Evolutionary conservation across 2,329 filamentous ascomycete species (phyloP).

Genomic region (Neurospora sp.): DNA sequence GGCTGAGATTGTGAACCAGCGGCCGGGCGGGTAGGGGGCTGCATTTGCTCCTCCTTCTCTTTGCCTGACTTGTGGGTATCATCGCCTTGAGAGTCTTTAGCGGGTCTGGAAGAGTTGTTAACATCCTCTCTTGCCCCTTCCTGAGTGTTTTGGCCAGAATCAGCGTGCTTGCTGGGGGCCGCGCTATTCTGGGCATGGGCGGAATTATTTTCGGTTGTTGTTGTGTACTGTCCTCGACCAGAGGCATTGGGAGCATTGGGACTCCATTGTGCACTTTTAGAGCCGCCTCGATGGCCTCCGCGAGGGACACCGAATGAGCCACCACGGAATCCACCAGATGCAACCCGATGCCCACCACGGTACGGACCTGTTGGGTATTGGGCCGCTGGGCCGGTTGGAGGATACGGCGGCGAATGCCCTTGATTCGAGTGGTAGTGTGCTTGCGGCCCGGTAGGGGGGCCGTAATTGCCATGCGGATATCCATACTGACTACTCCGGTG

Average conservation of each 20-base stretch:
- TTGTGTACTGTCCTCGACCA: conserved; percentile 20
- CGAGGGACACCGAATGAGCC: conserved; percentile 43
- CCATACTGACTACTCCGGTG: conserved; percentile 47
- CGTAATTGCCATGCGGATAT: conserved; percentile 47
- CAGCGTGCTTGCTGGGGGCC: conserved; percentile 17
- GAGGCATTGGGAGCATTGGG: conserved; percentile 38
- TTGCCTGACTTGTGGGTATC: conserved; percentile 41
- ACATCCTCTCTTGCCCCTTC: conserved; percentile 36
- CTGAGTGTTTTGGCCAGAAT: conserved; percentile 18
- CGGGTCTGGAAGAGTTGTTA: conserved; percentile 52
- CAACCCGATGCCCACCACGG: conserved; percentile 38
- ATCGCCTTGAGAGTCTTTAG: conserved; percentile 56
- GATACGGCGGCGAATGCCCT: conserved; percentile 41
- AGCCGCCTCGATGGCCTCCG: conserved; percentile 48
- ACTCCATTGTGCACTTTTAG: conserved; percentile 63
- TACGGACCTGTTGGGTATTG: conserved; percentile 38
- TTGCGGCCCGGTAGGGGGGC: conserved; percentile 42
- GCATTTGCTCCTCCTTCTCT: conserved; percentile 41
- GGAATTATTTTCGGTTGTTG: conserved; percentile 22
- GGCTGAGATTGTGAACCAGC: conserved; percentile 43
- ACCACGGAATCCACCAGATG: conserved; percentile 46
- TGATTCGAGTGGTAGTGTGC: conserved; percentile 38
- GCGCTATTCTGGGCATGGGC: conserved; percentile 24
- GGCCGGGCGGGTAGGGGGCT: conserved; percentile 43
- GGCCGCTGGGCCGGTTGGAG: conserved; percentile 47